Evolutionary conservation across 495 filamentous ascomycete species (phyloP), one percentile per base, ranked within the genome.

Genomic region (Aspergillus sclerotiicarbonarius): DNA sequence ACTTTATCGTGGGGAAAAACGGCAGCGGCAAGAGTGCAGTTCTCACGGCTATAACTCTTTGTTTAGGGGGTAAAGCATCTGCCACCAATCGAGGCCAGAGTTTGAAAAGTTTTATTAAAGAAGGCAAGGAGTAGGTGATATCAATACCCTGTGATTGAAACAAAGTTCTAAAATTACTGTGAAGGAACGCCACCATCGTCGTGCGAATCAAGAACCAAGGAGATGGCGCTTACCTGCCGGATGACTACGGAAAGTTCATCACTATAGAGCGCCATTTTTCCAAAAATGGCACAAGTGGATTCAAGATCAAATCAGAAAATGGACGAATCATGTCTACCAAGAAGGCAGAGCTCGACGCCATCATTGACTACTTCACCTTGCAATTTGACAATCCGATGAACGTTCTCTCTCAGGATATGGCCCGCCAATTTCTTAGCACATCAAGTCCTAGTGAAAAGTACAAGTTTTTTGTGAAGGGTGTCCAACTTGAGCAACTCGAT

Each of bases 21-120:
- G 94, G 94, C 41, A 98, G 94, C 65, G 94, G 94, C n/a, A 99
- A 99, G 76, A 97, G 93, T 68, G 94, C 94, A 20, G 86, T 98
- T 19, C 75, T 99, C n/a, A 97, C 94, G 2, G 94, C 90, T 7
- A 84, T 99, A 54, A 97, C 92, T 0, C 78, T 99, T 31, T 98
- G 95, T 64, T 80, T 99, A 8, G 95, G 94, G 35, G 94, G 90
- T 3, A 97, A 96, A 69, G 91, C 93, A n/a, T 88, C 87, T 45
- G 83, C 90, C 4, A 98, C 94, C n/a, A 97, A 96, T 66, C 86
- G 94, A 50, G 94, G 93, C n/a, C 87, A 88, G 56, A 94, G 87
- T 60, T 70, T 98, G 44, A 96, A 95, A 70, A 89, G 77, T 56
- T 93, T 99, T 63, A 90, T 99, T 71, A 98, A 96, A 60, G 87